Base-by-base conservation (phyloP, 2,329 filamentous ascomycete genomes). In the Amylocarpus encephaloides region DNA sequence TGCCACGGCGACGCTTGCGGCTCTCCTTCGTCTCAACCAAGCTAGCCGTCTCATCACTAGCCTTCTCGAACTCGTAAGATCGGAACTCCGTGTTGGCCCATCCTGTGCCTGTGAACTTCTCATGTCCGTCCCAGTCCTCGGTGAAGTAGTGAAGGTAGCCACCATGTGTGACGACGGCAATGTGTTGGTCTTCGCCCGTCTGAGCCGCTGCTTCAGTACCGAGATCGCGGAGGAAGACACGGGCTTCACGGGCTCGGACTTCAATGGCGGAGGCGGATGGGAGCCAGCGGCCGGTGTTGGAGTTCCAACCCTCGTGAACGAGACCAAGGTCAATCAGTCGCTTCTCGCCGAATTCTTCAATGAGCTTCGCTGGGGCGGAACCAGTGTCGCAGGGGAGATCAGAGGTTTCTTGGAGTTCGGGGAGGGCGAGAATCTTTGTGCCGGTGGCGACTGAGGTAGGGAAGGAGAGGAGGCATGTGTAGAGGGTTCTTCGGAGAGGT, bases 101-200 rank as follows among this genome's bases (percentile, higher is more conserved):
- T 6, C 64, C 63, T 0, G 64, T 66, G 1, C 63, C 64, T 3
- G 47, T 52, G 16, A 60, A 60, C 43, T 52, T 56, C 12, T 53
- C 52, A 26, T 54, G 48, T 2, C 82, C 85, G 48, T 80, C 73
- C 80, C 83, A 94, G 62, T 95, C 89, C 58, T 90, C 80, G 0
- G 88, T 93, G 55, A 95, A 71, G 62, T 88, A 94, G 66, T 95
- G 90, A 61, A 95, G 66, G 59, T 91, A 86, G 1, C 86, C 87
- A 1, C 90, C 90, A 62, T 95, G 90, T 2, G 88, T 85, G 6
- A 94, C 88, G 1, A 90, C 75, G 0, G 85, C 80, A 26, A 95
- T 78, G 59, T 92, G 78, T 3, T 71, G 73, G 61, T 86, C 82
- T 59, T 62, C 9, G 56, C 62, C 59, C 70, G 70, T 50, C 30